Evolutionary conservation across 305 asterid genomes (phyloP), one percentile per base, ranked within the genome.

Genomic region (Withania somnifera): DNA sequence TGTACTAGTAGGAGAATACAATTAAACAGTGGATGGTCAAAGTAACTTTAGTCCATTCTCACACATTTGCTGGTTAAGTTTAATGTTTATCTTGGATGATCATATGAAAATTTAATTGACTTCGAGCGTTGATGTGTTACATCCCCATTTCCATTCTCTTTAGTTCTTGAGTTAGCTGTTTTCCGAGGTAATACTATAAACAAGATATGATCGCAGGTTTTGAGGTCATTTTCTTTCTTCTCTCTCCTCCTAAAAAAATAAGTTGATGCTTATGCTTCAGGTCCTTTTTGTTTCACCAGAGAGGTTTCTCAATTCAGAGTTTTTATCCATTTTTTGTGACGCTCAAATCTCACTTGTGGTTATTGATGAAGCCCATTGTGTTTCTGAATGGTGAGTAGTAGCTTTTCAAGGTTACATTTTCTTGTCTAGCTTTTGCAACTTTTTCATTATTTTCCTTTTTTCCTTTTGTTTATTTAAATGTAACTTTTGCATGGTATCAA

Each of bases 281-380:
- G 98, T 96, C 83, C 98, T 96, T 82, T 94, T 91, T 85, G 97
- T 96, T 86, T 94, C 99, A 14, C 99, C 99, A 10, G 99, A 96
- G 88, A 90, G 99, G 89, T 89, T 96, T 85, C 80, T 96, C 84
- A 96, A 90, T 89, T 88, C 88, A 6, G 97, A 94, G 79, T 96
- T 96, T 76, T 73, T 89, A 60, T 91, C 99, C 83, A 84, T 90
- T 57, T 89, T 94, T 88, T 87, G 92, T 85, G 86, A 85, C 58
- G 52, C 86, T 71, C 83, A 47, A 66, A 77, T 96, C 84, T 96
- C 99, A 64, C 93, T 93, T 50, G 98, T 93, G 83, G 99, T 94
- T 82, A 89, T 96, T 83, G 98, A 96, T 87, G 99, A 96, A 88
- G 99, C 99, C 78, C 99, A 96, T 84, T 96, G 99, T 85, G 94